Conservation (phyloP, 208 protist species). For the Herpetomonas samuelpessoai region DNA sequence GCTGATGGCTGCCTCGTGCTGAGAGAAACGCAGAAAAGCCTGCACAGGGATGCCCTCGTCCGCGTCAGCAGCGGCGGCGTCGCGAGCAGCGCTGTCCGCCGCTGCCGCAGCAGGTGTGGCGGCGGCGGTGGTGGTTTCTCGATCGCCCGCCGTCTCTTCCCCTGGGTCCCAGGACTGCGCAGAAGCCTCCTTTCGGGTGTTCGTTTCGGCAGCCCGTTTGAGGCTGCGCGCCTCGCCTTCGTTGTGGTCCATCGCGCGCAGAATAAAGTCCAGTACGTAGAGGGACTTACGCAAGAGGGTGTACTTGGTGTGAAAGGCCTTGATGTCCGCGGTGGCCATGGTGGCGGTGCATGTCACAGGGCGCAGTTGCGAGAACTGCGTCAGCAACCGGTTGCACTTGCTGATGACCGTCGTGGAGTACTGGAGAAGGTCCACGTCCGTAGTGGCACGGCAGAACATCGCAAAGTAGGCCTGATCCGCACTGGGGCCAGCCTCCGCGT, state of each 20-base stretch:
- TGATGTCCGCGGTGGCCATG: neutral
- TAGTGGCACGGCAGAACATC: neutral
- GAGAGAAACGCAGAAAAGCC: conserved; percentile 12
- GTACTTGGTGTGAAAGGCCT: conserved; percentile 16
- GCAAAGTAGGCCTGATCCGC: conserved; percentile 12
- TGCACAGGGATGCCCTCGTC: conserved; percentile 20
- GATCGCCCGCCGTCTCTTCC: neutral
- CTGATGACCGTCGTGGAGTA: conserved; percentile 13
- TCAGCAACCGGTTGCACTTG: conserved; percentile 26
- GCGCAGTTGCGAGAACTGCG: conserved; percentile 15
- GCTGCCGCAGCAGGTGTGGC: too few relatives aligned
- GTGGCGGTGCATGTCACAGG: conserved; percentile 1
- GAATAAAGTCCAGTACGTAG: conserved; percentile 17
- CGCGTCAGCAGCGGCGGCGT: too few relatives aligned
- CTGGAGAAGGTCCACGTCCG: neutral
- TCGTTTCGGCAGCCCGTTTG: neutral
- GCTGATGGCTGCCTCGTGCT: neutral
- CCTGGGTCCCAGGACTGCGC: too few relatives aligned
- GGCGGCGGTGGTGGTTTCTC: neutral
- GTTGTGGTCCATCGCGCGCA: neutral
- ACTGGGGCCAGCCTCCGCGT: neutral
- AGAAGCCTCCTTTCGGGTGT: too few relatives aligned
- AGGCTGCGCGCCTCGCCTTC: conserved; percentile 3
- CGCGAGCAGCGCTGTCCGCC: too few relatives aligned
- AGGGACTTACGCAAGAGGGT: conserved; percentile 22